Evolutionary conservation across 2,329 filamentous ascomycete species (phyloP).

Genomic region (Coniochaeta prunicola): DNA sequence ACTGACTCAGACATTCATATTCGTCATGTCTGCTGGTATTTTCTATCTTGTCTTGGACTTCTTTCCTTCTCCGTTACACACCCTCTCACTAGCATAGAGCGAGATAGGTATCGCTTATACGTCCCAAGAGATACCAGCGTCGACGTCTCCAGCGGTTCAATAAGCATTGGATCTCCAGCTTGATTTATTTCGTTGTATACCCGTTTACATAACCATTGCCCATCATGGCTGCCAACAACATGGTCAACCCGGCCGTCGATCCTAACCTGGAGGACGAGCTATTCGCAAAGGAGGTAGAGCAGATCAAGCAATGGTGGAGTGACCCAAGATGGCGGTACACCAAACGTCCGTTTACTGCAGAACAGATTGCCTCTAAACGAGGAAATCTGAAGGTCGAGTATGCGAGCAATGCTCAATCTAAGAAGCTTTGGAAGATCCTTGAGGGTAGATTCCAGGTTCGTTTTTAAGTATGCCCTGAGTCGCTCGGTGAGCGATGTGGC

Average conservation of each 20-base stretch:
- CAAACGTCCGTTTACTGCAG: constrained; percentile 86
- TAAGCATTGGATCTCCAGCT: neutral
- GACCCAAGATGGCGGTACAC: constrained; percentile 90
- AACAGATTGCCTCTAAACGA: constrained; percentile 94
- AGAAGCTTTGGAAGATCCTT: constrained; percentile 91
- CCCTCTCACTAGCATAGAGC: neutral
- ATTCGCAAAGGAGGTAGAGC: constrained; percentile 76
- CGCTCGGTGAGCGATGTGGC: neutral
- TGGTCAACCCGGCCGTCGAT: constrained; percentile 51
- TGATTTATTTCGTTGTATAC: neutral
- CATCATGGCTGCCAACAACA: constrained; percentile 55
- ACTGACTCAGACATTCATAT: constrained; percentile 2
- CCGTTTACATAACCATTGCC: constrained; percentile 7
- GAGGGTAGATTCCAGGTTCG: constrained; percentile 76
- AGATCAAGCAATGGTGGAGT: constrained; percentile 90
- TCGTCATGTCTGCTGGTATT: constrained; percentile 1
- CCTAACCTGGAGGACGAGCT: constrained; percentile 53
- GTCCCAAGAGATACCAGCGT: neutral
- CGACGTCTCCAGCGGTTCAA: neutral
- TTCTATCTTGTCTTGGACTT: neutral
- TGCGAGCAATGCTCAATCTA: constrained; percentile 78
- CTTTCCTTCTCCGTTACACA: neutral
- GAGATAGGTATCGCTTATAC: too few relatives aligned
- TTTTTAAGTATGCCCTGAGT: constrained; percentile 16
- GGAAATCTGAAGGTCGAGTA: constrained; percentile 88